These are phyloP conservation scores for Carex kokanica DNA, from an alignment of 176 grass and related monocot genomes.

Conservation along the genomic window DNA sequence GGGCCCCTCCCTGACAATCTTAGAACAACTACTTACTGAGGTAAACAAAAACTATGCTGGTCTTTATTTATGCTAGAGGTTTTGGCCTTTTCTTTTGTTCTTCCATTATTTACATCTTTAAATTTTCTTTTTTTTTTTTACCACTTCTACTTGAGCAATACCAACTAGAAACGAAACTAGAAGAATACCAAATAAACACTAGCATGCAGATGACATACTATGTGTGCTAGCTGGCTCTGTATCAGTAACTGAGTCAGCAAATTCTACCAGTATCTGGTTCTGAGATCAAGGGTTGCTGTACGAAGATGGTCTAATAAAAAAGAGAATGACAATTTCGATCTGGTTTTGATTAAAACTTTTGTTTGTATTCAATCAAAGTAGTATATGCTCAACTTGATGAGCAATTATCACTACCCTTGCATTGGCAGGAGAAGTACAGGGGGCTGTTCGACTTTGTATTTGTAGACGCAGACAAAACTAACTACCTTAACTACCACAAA, in stretches of 20 bases:
- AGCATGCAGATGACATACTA: not conserved
- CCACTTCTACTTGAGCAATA: not conserved
- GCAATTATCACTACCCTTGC: not conserved
- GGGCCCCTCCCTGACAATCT: conserved; percentile 10
- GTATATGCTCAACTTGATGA: not conserved
- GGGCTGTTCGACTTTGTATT: conserved; percentile 72
- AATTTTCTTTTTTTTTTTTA: not conserved
- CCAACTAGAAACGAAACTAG: not conserved
- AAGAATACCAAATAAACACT: not conserved
- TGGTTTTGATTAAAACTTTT: not conserved
- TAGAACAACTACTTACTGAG: conserved; percentile 1
- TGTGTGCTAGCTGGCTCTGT: not conserved
- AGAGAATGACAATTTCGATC: not conserved
- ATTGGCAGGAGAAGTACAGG: conserved; percentile 33
- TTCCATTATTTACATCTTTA: not conserved
- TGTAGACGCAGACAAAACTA: conserved; percentile 60
- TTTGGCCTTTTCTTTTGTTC: not conserved
- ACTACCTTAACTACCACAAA: conserved; percentile 59
- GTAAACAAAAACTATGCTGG: not conserved
- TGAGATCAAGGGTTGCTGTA: not conserved
- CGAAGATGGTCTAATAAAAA: not conserved
- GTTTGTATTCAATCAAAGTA: not conserved
- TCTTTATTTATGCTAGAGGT: not conserved
- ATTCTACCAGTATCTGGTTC: not conserved
- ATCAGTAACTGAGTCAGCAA: not conserved